A percentile compares a stretch with the other conserved stretches of the same genome.
phyloP scores from a whole-genome alignment of 768 basidiomycete genomes.

The Rhodocollybia butyracea region DNA sequence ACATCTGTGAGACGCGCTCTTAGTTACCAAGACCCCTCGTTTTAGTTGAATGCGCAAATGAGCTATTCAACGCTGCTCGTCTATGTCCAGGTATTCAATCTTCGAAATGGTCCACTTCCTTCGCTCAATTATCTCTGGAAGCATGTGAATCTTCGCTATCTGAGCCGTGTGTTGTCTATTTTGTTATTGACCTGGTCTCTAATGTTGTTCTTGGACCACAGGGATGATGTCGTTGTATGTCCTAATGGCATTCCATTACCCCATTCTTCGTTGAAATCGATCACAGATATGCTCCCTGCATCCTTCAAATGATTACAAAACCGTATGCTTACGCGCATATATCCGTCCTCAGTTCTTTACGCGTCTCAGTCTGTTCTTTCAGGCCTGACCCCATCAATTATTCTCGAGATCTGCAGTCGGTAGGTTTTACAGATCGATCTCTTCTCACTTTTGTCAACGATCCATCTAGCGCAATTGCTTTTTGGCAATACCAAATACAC shows the following conservation, averaged over 20 bases:
- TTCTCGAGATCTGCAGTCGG: conserved; percentile 83
- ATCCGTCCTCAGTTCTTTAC: conserved; percentile 15
- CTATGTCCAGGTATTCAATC: conserved; percentile 65
- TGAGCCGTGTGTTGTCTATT: conserved; percentile 58
- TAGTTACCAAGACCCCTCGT: background rate
- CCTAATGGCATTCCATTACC: background rate
- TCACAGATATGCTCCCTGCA: conserved; percentile 74
- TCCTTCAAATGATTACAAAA: conserved; percentile 90
- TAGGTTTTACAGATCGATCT: conserved; percentile 20
- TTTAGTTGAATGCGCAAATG: conserved; percentile 80
- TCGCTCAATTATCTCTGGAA: conserved; percentile 20
- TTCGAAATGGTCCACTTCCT: background rate
- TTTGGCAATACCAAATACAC: conserved; percentile 89
- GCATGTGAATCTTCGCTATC: conserved; percentile 79
- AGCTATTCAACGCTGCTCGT: conserved; percentile 72
- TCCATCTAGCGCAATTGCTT: conserved; percentile 66
- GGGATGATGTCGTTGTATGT: conserved; percentile 64
- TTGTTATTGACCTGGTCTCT: background rate
- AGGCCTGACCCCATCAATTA: conserved; percentile 69
- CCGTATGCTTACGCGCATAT: conserved; percentile 49
- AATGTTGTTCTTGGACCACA: conserved; percentile 16
- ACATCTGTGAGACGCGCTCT: conserved; percentile 4
- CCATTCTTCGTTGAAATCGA: background rate
- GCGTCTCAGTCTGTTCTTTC: conserved; percentile 73
- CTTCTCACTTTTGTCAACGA: background rate